A percentile compares a stretch with the other conserved stretches of the same genome.
phyloP scores from a whole-genome alignment of 106 monocot genomes.

The Acorus gramineus region DNA sequence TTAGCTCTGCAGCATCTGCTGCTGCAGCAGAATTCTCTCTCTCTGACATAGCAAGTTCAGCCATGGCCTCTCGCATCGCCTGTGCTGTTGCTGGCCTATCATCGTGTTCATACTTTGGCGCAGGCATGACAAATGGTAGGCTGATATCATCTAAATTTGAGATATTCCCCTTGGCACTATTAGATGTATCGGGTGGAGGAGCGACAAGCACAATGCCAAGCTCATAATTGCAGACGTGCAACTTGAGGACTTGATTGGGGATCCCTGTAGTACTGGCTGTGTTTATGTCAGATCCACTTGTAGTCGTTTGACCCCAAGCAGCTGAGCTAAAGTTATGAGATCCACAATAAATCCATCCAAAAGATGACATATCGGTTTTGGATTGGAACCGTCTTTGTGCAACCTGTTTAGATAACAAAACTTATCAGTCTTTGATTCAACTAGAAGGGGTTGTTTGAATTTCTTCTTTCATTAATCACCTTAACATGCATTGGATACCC shows the following conservation, averaged over 20 bases:
- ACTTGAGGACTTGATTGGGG: constrained; percentile 6
- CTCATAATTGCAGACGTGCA: constrained; percentile 87
- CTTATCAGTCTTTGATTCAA: neutral
- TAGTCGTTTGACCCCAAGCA: constrained; percentile 58
- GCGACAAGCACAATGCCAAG: constrained; percentile 57
- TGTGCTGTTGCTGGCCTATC: constrained; percentile 66
- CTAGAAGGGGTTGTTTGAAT: neutral
- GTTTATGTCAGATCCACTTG: constrained; percentile 16
- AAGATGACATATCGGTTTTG: constrained; percentile 19
- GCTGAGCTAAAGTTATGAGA: constrained; percentile 96
- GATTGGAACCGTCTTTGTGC: constrained; percentile 61
- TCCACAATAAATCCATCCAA: constrained; percentile 85
- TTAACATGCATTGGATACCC: constrained; percentile 94
- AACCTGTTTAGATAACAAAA: constrained; percentile 28
- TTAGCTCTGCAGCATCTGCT: constrained; percentile 13
- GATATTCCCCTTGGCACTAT: neutral
- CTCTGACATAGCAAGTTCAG: constrained; percentile 23
- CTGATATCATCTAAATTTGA: constrained; percentile 37
- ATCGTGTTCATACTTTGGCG: constrained; percentile 45
- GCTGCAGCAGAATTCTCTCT: constrained; percentile 5
- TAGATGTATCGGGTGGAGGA: constrained; percentile 19
- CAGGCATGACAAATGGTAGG: constrained; percentile 69
- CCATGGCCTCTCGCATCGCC: constrained; percentile 64
- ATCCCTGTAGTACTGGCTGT: neutral
- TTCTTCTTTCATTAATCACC: constrained; percentile 16